phyloP scores from a whole-genome alignment of 2,329 filamentous ascomycete genomes.

The Alternaria burnsii region DNA sequence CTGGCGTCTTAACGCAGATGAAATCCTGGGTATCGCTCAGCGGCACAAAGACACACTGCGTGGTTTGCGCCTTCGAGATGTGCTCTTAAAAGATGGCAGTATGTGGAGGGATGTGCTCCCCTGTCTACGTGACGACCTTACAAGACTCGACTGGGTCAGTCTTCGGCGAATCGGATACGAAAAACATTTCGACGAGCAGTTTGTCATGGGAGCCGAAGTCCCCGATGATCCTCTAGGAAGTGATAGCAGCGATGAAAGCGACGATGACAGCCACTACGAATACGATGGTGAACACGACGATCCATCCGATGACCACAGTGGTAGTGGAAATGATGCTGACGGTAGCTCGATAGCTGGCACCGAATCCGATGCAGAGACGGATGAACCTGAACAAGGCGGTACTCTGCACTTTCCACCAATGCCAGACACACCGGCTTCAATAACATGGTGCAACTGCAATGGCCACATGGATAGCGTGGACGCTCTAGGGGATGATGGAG shows the following conservation, averaged over 20 bases:
- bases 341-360: slow-evolving; percentile 47
- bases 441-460: slow-evolving; percentile 58
- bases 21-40: slow-evolving; percentile 66
- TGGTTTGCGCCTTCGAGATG: slow-evolving; percentile 66
- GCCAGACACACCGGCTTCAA: slow-evolving; percentile 57
- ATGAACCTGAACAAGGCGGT: slow-evolving; percentile 50
- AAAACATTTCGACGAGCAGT: slow-evolving; percentile 60
- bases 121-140: slow-evolving; percentile 65
- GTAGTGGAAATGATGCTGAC: slow-evolving; percentile 44
- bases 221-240: slow-evolving; percentile 57
- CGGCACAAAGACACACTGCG: slow-evolving; percentile 66
- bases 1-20: slow-evolving; percentile 68
- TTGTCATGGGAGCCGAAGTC: slow-evolving; percentile 58
- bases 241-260: slow-evolving; percentile 54
- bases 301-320: slow-evolving; percentile 27
- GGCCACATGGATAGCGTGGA: slow-evolving; percentile 54
- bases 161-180: slow-evolving; percentile 69
- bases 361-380: slow-evolving; percentile 45
- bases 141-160: slow-evolving; percentile 67
- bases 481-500: slow-evolving; percentile 59
- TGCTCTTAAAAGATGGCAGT: slow-evolving; percentile 68
- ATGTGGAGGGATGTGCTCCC: slow-evolving; percentile 68
- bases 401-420: slow-evolving; percentile 58
- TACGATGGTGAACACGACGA: slow-evolving; percentile 40
- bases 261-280: slow-evolving; percentile 48